Percentiles rank a stretch among this genome's conserved stretches.
Evolutionary conservation across 345 rosid species (phyloP).

Genomic region (Pistacia atlantica): DNA sequence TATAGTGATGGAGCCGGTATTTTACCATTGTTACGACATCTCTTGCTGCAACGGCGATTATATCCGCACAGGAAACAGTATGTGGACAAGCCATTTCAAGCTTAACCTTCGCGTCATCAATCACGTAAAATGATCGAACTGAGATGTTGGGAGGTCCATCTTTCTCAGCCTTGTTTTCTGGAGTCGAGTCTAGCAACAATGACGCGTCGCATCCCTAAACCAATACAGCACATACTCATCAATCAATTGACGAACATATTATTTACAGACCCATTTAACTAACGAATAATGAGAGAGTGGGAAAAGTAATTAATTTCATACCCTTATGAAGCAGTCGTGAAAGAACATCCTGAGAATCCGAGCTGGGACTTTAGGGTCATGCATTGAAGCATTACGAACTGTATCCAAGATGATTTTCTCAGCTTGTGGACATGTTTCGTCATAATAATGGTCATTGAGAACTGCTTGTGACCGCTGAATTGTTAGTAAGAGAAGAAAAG

Average conservation of each 20-base stretch:
- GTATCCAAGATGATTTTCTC: conserved; percentile 64
- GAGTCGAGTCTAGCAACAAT: conserved; percentile 62
- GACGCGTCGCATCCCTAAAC: conserved; percentile 89
- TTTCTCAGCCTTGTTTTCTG: conserved; percentile 75
- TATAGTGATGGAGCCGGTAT: no score
- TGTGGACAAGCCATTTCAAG: conserved; percentile 72
- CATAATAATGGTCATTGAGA: conserved; percentile 58
- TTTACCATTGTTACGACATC: conserved; percentile 70
- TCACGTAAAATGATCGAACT: conserved; percentile 73
- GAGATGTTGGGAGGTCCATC: conserved; percentile 83
- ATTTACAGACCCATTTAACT: no score
- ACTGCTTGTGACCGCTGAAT: conserved; percentile 36
- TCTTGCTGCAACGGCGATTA: conserved; percentile 73
- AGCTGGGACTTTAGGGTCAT: conserved; percentile 83
- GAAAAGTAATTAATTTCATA: conserved; percentile 15
- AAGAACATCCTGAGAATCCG: conserved; percentile 87
- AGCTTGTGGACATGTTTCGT: conserved; percentile 68
- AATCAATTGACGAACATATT: no score
- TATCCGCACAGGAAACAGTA: conserved; percentile 75
- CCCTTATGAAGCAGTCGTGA: conserved; percentile 90
- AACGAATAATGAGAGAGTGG: no score
- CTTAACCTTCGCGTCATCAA: conserved; percentile 69
- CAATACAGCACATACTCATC: not conserved
- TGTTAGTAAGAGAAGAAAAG: conserved; percentile 27
- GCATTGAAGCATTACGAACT: conserved; percentile 54